A percentile compares a stretch with the other conserved stretches of the same genome.
These are phyloP conservation scores for Talaromyces sp. DNA, from an alignment of 2,329 filamentous ascomycete species.

Conservation along the genomic window DNA sequence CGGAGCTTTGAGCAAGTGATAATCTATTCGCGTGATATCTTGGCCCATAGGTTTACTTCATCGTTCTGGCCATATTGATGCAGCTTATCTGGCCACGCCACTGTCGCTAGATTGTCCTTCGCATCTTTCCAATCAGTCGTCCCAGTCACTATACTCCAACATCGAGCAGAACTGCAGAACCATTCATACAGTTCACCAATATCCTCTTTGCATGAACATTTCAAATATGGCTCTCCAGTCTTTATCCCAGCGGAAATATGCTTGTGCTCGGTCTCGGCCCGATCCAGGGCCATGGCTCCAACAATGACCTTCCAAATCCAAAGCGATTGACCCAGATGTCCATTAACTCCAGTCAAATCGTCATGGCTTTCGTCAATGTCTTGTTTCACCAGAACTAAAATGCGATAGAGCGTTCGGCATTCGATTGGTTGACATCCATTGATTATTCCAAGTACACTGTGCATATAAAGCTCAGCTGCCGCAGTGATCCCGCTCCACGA, in stretches of 20 bases:
- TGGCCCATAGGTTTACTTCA: no score
- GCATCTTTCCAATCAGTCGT: background rate
- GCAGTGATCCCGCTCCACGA: background rate
- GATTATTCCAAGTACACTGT: background rate
- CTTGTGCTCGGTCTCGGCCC: background rate
- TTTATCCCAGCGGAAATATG: no score
- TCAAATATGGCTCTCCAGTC: background rate
- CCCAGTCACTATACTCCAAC: background rate
- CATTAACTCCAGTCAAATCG: background rate
- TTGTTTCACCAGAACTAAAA: background rate
- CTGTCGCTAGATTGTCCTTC: background rate
- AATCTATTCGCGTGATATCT: no score
- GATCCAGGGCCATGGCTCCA: background rate
- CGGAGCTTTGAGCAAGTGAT: no score
- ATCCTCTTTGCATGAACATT: background rate
- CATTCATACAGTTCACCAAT: background rate
- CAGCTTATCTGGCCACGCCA: background rate
- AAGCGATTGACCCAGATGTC: background rate
- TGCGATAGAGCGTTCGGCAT: background rate
- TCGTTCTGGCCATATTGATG: no score
- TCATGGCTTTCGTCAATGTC: background rate
- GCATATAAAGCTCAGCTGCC: background rate
- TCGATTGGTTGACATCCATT: background rate
- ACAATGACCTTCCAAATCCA: constrained; percentile 1
- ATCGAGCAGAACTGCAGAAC: background rate